Evolutionary conservation across 306 rosid genomes (phyloP).

Genomic region (Neltuma alba): DNA sequence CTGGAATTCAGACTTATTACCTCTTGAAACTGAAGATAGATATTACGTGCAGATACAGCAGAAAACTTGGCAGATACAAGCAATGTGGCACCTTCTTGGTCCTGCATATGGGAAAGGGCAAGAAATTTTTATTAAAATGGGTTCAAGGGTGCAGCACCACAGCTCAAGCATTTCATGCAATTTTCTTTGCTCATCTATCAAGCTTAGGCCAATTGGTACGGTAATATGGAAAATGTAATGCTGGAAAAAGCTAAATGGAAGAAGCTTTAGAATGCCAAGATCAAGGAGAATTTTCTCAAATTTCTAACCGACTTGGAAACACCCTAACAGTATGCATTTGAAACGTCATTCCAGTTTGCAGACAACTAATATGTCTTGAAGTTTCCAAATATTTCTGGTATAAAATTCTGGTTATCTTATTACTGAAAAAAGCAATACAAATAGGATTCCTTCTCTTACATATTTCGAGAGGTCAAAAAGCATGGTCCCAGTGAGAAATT

Average conservation of each 20-base stretch:
- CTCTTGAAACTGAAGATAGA: conserved; percentile 90
- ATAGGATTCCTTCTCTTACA: neutral
- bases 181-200: conserved; percentile 23
- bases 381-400: neutral
- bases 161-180: conserved; percentile 18
- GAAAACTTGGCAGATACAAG: conserved; percentile 85
- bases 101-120: conserved; percentile 53
- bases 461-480: neutral
- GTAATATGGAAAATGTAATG: conserved; percentile 4
- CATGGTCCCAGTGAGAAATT: conserved; percentile 10
- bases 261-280: conserved; percentile 8
- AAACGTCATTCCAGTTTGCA: conserved; percentile 7
- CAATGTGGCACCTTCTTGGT: conserved; percentile 92
- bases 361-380: conserved; percentile 9
- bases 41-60: conserved; percentile 74
- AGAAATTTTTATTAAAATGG: conserved; percentile 16
- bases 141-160: conserved; percentile 9
- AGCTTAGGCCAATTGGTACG: conserved; percentile 6
- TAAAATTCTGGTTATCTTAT: neutral
- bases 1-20: conserved; percentile 44
- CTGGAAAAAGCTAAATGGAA: conserved; percentile 20
- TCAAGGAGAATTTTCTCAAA: neutral
- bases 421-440: neutral
- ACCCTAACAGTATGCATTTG: neutral
- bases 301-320: conserved; percentile 20